A percentile compares a stretch with the other conserved stretches of the same genome.
Evolutionary conservation across 2,329 filamentous ascomycete genomes (phyloP).

Genomic region (Colletotrichum coccodes): DNA sequence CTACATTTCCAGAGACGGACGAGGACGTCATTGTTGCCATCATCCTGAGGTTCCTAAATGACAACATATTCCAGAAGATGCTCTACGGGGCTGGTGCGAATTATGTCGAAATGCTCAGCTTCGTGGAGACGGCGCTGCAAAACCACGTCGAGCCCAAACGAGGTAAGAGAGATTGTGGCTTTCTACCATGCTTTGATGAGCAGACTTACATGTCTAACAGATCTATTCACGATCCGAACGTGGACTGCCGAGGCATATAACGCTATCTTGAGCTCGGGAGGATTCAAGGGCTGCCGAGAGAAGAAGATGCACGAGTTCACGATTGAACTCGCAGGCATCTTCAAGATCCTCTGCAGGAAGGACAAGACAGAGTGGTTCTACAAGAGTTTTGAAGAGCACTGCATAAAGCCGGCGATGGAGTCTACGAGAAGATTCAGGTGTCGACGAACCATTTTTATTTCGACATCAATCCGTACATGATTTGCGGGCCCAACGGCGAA

Average conservation of each 20-base stretch:
- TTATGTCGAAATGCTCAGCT: conserved; percentile 41
- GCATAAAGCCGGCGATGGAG: conserved; percentile 47
- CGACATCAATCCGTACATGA: conserved; percentile 44
- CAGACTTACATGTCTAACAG: conserved; percentile 32
- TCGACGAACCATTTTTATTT: conserved; percentile 51
- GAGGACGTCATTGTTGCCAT: conserved; percentile 48
- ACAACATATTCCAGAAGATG: conserved; percentile 46
- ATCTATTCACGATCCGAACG: conserved; percentile 47
- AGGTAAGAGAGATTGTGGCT: conserved; percentile 39
- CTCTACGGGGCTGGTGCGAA: conserved; percentile 40
- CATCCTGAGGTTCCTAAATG: conserved; percentile 47
- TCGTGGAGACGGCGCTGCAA: conserved; percentile 47
- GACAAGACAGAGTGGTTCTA: conserved; percentile 37
- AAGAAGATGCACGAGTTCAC: conserved; percentile 40
- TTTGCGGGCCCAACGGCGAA: conserved; percentile 36
- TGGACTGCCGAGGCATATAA: conserved; percentile 51
- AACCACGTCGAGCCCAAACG: conserved; percentile 47
- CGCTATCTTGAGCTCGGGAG: conserved; percentile 44
- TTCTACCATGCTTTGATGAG: not conserved
- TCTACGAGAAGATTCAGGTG: conserved; percentile 51
- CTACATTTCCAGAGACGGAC: conserved; percentile 48
- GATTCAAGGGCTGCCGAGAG: conserved; percentile 40
- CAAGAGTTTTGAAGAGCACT: conserved; percentile 37
- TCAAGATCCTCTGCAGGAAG: conserved; percentile 42
- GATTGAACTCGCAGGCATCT: conserved; percentile 39